Base-by-base conservation (phyloP, 371 early-diverging fungal genomes). In the Lichtheimia ramosa region DNA sequence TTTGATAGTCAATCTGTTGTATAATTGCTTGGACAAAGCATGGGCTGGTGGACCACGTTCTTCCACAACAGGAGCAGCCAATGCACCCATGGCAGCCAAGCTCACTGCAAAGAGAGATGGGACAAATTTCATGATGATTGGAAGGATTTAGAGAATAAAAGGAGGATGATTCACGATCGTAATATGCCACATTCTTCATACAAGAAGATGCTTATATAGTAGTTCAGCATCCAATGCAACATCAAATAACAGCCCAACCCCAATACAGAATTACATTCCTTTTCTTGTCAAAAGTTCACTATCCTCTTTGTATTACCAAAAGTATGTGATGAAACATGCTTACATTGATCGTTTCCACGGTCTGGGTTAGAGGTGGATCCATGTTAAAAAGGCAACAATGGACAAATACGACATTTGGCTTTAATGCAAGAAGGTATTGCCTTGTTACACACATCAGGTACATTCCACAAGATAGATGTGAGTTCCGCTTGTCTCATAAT, bases 311-410 rank as follows among this genome's bases (percentile, higher is more conserved):
- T 34, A 0, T 8, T 34, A 34, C 34, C 25, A 20, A 54, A 43
- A 41, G 12, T 5, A 55, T 4, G 23, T 21, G 43, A 18, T 24
- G 27, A 25, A 40, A 20, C n/a, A 34, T 7, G 51, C 3, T 20
- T 1, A 23, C 23, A 8, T 5, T 24, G 21, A 46, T 46, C 46
- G 46, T 21, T 46, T 46, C 46, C 46, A 18, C n/a, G 18, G 21
- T 46, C 46, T 18, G n/a, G 46, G 21, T 46, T n/a, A 16, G 7
- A 46, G 46, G 46, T 21, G 7, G 15, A 7, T 46, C 18, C 0
- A 7, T 46, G 46, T 55, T 24, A 55, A 55, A 55, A 55, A 55
- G 56, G 56, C 21, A 55, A 55, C 56, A 55, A 55, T 55, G 6
- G 56, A 55, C 56, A 43, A 55, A 40, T 55, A 43, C 8, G 56